These are phyloP conservation scores for Sutorius australiensis DNA, from an alignment of 768 basidiomycete genomes.

Conservation along the genomic window DNA sequence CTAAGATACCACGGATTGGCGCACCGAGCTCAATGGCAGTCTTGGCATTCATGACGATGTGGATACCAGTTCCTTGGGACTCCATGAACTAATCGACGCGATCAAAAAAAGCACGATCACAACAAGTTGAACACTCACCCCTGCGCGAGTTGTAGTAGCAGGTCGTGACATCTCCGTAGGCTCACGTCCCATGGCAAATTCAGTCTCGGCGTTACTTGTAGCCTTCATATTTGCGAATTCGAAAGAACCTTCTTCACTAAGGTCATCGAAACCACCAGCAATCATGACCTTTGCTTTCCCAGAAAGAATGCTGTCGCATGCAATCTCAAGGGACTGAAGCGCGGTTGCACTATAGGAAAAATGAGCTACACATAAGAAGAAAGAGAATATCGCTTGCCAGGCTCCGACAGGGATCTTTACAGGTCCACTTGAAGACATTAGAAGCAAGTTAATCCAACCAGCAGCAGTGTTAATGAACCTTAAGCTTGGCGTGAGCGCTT, in stretches of 20 bases:
- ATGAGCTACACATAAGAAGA: neutral
- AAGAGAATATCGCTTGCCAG: conserved; percentile 53
- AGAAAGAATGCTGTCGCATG: conserved; percentile 89
- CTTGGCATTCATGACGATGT: conserved; percentile 95
- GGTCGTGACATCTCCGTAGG: conserved; percentile 99
- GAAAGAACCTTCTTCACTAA: conserved; percentile 96
- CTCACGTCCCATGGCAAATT: conserved; percentile 98
- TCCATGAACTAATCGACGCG: conserved; percentile 78
- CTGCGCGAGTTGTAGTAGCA: conserved; percentile 91
- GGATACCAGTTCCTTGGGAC: conserved; percentile 92
- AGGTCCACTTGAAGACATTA: conserved; percentile 94
- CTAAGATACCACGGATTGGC: conserved; percentile 90
- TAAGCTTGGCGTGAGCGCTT: conserved; percentile 6
- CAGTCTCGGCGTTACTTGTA: conserved; percentile 93
- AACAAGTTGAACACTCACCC: conserved; percentile 48
- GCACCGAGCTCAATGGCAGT: conserved; percentile 93
- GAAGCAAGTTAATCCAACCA: conserved; percentile 93
- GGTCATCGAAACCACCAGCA: conserved; percentile 96
- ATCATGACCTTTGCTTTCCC: conserved; percentile 99
- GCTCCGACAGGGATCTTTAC: conserved; percentile 99
- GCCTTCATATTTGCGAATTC: conserved; percentile 99
- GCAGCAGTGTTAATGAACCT: conserved; percentile 99
- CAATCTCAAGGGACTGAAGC: conserved; percentile 96
- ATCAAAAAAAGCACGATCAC: neutral
- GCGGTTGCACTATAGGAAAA: conserved; percentile 74